These are phyloP conservation scores for Oxytropis ochrocephala DNA, from an alignment of 306 rosid genomes.

Conservation along the genomic window DNA sequence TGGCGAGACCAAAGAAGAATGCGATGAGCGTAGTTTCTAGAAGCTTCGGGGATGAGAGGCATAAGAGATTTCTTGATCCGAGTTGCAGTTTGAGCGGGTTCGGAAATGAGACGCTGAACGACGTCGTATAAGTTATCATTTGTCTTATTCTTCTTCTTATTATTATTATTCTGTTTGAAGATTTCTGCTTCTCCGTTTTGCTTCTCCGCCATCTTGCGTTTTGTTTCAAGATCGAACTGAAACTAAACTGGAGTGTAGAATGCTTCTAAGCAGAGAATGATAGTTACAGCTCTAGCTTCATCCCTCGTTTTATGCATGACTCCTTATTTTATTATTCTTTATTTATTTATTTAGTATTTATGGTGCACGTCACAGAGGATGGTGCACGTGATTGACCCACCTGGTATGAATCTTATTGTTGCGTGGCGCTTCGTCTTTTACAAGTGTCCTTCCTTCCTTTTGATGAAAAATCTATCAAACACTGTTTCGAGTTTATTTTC, in stretches of 20 bases:
- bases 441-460: neutral
- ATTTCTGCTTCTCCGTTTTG: neutral
- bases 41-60: slow-evolving; percentile 58
- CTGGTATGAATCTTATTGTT: neutral
- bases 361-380: neutral
- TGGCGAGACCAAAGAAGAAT: slow-evolving; percentile 65
- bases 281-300: neutral
- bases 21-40: slow-evolving; percentile 41
- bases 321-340: neutral
- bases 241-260: neutral
- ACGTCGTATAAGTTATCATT: slow-evolving; percentile 34
- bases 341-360: too few species aligned
- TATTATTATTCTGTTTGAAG: neutral
- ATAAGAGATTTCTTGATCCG: slow-evolving; percentile 55
- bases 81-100: slow-evolving; percentile 12
- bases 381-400: neutral
- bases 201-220: slow-evolving; percentile 13
- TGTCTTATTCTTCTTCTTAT: neutral
- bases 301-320: neutral
- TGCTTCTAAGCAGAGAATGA: neutral
- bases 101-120: slow-evolving; percentile 42
- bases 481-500: too few species aligned
- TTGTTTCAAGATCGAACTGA: neutral
- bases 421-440: neutral
- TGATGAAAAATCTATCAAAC: too few species aligned